These are phyloP conservation scores for Sugiyamaella paludigena DNA, from an alignment of 1,139 yeast genomes.

Conservation along the genomic window DNA sequence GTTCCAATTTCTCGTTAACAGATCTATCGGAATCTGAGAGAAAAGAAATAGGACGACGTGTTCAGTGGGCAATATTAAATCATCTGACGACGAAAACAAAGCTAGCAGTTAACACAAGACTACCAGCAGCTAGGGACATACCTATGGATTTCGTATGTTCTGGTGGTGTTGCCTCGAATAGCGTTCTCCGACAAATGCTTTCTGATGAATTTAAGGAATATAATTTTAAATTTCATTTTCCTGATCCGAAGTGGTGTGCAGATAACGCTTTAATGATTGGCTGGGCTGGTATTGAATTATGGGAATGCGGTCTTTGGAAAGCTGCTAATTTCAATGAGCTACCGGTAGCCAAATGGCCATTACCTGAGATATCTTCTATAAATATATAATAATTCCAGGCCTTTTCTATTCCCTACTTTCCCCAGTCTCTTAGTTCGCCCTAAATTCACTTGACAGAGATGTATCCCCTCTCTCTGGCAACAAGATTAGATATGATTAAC, in stretches of 20 bases:
- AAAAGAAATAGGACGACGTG: conserved; percentile 52
- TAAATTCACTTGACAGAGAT: no score
- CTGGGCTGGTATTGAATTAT: conserved; percentile 89
- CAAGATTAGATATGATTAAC: no score
- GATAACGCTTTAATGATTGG: conserved; percentile 98
- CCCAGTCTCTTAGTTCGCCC: no score
- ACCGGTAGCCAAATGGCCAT: conserved; percentile 23
- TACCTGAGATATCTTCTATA: conserved; percentile 4
- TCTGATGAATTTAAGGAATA: conserved; percentile 24
- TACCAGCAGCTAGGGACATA: conserved; percentile 22
- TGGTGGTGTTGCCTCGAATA: conserved; percentile 92
- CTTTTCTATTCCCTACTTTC: no score
- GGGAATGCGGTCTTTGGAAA: conserved; percentile 47
- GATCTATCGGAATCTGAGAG: conserved; percentile 26
- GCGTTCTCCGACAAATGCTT: conserved; percentile 53
- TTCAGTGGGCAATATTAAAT: conserved; percentile 65
- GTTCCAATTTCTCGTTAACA: conserved; percentile 8
- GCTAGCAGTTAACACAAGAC: conserved; percentile 41
- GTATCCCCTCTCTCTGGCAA: no score
- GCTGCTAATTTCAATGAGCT: conserved; percentile 44
- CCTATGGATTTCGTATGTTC: conserved; percentile 59
- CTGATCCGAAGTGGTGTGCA: conserved; percentile 73
- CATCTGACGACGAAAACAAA: conserved; percentile 68
- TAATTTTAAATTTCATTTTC: conserved; percentile 51
- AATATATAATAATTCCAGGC: no score